These are phyloP conservation scores for Sporothrix phasma DNA, from an alignment of 2,329 filamentous ascomycete genomes.

Conservation along the genomic window DNA sequence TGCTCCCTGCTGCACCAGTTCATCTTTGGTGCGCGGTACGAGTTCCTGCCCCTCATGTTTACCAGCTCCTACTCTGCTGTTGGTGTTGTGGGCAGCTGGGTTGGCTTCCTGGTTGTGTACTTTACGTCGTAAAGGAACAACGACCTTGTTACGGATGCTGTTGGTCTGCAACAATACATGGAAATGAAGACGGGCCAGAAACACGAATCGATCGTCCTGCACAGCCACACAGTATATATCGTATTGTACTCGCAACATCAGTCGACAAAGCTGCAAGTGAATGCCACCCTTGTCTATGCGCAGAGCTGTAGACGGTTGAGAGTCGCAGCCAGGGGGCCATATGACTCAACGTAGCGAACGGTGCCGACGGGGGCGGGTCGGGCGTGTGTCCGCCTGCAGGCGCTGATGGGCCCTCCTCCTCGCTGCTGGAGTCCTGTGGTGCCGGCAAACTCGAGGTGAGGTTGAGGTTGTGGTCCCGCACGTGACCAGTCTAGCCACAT, in stretches of 20 bases:
- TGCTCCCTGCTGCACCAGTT: conserved; percentile 74
- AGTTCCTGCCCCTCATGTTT: conserved; percentile 95
- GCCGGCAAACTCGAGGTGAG: conserved; percentile 20
- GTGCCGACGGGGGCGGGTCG: neutral
- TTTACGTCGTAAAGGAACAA: conserved; percentile 44
- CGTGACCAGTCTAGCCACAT: conserved; percentile 10
- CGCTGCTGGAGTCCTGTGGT: conserved; percentile 13
- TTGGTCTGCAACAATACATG: neutral
- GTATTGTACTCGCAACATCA: neutral
- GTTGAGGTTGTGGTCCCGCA: conserved; percentile 18
- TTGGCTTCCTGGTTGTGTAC: conserved; percentile 89
- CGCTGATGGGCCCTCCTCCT: conserved; percentile 12
- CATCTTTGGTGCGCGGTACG: conserved; percentile 72
- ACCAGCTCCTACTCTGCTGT: conserved; percentile 89
- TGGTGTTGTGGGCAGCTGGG: conserved; percentile 91
- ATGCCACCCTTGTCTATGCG: neutral
- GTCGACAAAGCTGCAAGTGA: neutral
- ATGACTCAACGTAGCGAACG: neutral
- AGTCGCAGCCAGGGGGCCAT: neutral
- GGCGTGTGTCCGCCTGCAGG: conserved; percentile 4
- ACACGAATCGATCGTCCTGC: neutral
- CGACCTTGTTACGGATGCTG: neutral
- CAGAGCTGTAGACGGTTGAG: neutral
- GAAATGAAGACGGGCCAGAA: neutral
- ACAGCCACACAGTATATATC: neutral